Percentiles rank a stretch among this genome's conserved stretches.
phyloP scores from a whole-genome alignment of 495 filamentous ascomycete genomes.

The Penicillium odoratum region DNA sequence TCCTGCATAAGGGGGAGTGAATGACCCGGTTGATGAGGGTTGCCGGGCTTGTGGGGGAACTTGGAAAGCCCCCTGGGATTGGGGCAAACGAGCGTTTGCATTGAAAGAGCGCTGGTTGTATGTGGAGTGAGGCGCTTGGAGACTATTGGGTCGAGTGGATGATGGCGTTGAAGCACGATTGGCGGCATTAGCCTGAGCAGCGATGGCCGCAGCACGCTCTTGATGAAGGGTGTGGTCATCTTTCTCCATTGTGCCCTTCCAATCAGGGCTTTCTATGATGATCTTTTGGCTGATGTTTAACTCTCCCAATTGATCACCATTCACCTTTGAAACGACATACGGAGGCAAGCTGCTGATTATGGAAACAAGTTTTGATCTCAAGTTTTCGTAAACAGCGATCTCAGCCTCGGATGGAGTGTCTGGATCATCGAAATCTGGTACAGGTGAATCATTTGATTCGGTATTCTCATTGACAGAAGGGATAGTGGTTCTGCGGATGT shows the following conservation, averaged over 20 bases:
- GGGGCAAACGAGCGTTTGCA: constrained; percentile 34
- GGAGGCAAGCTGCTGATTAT: constrained; percentile 78
- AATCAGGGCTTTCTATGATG: constrained; percentile 66
- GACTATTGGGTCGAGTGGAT: constrained; percentile 29
- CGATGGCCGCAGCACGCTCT: constrained; percentile 35
- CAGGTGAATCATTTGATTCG: constrained; percentile 39
- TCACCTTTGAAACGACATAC: constrained; percentile 79
- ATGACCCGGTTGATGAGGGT: constrained; percentile 34
- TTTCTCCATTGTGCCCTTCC: constrained; percentile 82
- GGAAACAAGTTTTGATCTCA: constrained; percentile 69
- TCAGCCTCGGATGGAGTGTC: constrained; percentile 64
- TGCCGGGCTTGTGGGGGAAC: constrained; percentile 44
- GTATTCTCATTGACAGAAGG: constrained; percentile 39
- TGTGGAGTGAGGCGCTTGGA: constrained; percentile 28
- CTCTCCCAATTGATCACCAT: constrained; percentile 79
- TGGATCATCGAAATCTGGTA: constrained; percentile 39
- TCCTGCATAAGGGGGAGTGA: constrained; percentile 36
- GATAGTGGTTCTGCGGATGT: constrained; percentile 67
- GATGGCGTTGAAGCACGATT: constrained; percentile 37
- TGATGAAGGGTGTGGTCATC: constrained; percentile 60
- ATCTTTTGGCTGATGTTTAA: constrained; percentile 84
- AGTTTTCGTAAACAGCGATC: constrained; percentile 66
- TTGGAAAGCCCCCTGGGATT: constrained; percentile 37
- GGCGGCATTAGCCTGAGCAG: constrained; percentile 27
- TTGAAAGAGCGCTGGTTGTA: constrained; percentile 40